These are phyloP conservation scores for Kokia cookei DNA, from an alignment of 441 rosid species.

Conservation along the genomic window DNA sequence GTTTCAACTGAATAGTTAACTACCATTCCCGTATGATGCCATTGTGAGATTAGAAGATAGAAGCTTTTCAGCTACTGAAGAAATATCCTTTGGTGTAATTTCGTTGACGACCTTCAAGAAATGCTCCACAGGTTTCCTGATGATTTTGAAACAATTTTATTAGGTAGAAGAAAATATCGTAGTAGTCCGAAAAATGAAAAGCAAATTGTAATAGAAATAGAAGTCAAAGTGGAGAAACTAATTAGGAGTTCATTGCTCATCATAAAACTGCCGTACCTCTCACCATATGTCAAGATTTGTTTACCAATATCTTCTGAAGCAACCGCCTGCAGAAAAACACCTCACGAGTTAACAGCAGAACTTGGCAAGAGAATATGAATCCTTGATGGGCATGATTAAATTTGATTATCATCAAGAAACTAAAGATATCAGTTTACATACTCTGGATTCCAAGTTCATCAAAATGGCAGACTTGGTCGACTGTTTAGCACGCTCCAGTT, in stretches of 20 bases:
- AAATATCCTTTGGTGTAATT: constrained; percentile 38
- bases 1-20: neutral
- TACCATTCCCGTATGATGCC: constrained; percentile 66
- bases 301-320: constrained; percentile 61
- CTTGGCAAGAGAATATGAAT: neutral
- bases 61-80: constrained; percentile 35
- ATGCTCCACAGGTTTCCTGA: constrained; percentile 48
- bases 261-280: constrained; percentile 31
- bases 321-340: constrained; percentile 32
- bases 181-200: neutral
- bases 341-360: neutral
- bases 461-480: constrained; percentile 40
- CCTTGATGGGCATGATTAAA: neutral
- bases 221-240: neutral
- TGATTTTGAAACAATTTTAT: neutral
- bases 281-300: constrained; percentile 57
- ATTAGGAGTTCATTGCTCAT: neutral
- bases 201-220: neutral
- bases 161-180: neutral
- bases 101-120: constrained; percentile 42
- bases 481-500: constrained; percentile 37
- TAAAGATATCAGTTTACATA: constrained; percentile 16
- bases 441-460: constrained; percentile 64
- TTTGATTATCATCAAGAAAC: neutral
- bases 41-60: constrained; percentile 51